These are phyloP conservation scores for Fusarium lateritium DNA, from an alignment of 2,329 filamentous ascomycete genomes.

Conservation along the genomic window DNA sequence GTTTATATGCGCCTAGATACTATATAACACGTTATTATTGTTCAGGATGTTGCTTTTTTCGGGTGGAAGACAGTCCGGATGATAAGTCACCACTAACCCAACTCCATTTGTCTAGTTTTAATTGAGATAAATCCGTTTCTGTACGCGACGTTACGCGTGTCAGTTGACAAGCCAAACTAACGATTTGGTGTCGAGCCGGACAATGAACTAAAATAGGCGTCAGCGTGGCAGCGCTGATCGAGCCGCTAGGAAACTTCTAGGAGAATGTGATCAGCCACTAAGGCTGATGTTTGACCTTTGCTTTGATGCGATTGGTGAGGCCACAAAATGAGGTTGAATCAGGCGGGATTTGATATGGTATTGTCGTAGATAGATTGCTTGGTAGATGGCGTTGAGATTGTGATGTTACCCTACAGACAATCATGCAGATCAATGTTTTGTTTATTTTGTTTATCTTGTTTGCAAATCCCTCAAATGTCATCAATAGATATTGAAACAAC, in stretches of 20 bases:
- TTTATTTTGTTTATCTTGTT: too few relatives aligned
- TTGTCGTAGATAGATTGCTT: neutral
- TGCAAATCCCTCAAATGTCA: too few relatives aligned
- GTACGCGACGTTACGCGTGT: neutral
- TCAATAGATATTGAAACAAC: too few relatives aligned
- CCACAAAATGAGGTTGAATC: neutral
- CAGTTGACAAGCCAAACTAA: conserved; percentile 8
- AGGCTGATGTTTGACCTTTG: neutral
- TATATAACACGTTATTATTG: neutral
- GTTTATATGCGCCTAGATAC: conserved; percentile 6
- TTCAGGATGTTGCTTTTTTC: conserved; percentile 4
- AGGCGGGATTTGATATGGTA: neutral
- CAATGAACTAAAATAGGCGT: conserved; percentile 4
- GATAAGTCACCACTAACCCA: too few relatives aligned
- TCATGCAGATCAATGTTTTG: too few relatives aligned
- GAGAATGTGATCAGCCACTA: conserved; percentile 9
- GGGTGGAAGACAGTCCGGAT: too few relatives aligned
- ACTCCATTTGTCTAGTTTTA: neutral
- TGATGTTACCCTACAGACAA: conserved; percentile 18
- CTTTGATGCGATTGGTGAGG: conserved; percentile 21
- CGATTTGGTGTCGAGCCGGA: conserved; percentile 12
- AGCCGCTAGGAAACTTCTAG: conserved; percentile 16
- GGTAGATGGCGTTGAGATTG: neutral
- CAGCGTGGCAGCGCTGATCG: conserved; percentile 31
- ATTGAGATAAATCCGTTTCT: neutral